Conservation (phyloP, 306 rosid genomes). For the Trichosanthes cucumerina region DNA sequence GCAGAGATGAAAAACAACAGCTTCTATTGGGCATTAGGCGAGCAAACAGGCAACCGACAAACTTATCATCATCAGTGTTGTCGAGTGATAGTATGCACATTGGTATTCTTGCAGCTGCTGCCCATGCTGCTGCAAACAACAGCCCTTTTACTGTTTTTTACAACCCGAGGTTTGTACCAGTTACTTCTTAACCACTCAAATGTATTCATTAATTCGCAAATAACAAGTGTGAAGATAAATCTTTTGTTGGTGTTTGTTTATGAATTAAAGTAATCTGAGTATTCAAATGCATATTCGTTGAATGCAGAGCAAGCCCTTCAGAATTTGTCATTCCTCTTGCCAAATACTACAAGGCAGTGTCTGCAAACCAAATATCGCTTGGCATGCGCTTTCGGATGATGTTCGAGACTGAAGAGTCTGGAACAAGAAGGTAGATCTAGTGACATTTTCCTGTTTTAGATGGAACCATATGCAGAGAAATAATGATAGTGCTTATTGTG, state of each 20-base stretch:
- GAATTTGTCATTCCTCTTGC: conserved; percentile 97
- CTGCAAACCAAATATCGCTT: conserved; percentile 72
- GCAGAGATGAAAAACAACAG: conserved; percentile 92
- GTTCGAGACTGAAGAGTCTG: conserved; percentile 96
- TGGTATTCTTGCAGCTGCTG: conserved; percentile 96
- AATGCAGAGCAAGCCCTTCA: conserved; percentile 92
- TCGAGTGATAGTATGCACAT: conserved; percentile 98
- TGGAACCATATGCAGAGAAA: neutral
- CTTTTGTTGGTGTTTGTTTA: neutral
- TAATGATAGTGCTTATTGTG: neutral
- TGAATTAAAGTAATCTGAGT: neutral
- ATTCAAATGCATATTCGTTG: neutral
- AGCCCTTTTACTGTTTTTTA: conserved; percentile 81
- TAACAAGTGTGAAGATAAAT: neutral
- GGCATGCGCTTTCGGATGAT: conserved; percentile 99
- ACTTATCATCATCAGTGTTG: conserved; percentile 73
- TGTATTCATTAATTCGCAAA: neutral
- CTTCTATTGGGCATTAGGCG: conserved; percentile 94
- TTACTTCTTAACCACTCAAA: neutral
- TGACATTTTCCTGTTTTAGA: neutral
- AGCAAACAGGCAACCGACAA: conserved; percentile 81
- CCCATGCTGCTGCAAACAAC: conserved; percentile 88
- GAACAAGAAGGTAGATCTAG: conserved; percentile 77
- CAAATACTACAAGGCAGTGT: conserved; percentile 93
- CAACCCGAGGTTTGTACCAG: conserved; percentile 67